Percentiles rank a stretch among this genome's conserved stretches.
Conservation (phyloP, 192 early-diverging fungal species). For the Piromyces finnis region DNA sequence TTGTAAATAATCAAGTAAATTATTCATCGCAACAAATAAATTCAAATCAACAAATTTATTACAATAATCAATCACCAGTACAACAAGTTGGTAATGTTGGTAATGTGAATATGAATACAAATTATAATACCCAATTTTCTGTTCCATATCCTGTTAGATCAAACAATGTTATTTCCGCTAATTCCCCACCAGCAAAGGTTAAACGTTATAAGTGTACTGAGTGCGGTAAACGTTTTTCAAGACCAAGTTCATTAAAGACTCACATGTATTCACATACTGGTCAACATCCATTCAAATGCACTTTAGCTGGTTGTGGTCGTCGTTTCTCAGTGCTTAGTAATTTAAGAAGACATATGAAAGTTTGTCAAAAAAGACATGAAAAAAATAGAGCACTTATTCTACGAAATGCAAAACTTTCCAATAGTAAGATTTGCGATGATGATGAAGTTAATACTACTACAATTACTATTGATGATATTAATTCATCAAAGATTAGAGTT, state of each 20-base stretch:
- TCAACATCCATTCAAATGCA: conserved; percentile 52
- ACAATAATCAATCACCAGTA: not conserved
- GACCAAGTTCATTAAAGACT: conserved; percentile 46
- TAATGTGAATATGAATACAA: not conserved
- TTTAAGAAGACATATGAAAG: conserved; percentile 45
- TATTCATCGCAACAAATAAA: not conserved
- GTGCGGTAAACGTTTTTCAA: conserved; percentile 45
- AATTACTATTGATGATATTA: not conserved
- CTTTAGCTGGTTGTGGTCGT: conserved; percentile 36
- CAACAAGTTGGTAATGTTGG: not conserved
- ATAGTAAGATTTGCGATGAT: not conserved
- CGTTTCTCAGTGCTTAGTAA: conserved; percentile 58
- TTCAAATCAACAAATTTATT: not conserved
- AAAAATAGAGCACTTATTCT: not conserved
- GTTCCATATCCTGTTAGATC: not conserved
- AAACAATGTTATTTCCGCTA: not conserved
- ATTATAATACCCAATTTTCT: not conserved
- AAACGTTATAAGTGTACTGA: conserved; percentile 35
- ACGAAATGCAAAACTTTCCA: not conserved
- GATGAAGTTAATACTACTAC: not conserved
- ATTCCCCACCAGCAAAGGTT: not conserved
- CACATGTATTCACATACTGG: conserved; percentile 61
- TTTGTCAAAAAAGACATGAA: not conserved
- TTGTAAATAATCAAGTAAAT: not conserved
- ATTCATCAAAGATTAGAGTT: not conserved